Percentiles rank a stretch among this genome's conserved stretches.
Conservation (phyloP, 75 land plant genomes). For the Sequoia sempervirens region DNA sequence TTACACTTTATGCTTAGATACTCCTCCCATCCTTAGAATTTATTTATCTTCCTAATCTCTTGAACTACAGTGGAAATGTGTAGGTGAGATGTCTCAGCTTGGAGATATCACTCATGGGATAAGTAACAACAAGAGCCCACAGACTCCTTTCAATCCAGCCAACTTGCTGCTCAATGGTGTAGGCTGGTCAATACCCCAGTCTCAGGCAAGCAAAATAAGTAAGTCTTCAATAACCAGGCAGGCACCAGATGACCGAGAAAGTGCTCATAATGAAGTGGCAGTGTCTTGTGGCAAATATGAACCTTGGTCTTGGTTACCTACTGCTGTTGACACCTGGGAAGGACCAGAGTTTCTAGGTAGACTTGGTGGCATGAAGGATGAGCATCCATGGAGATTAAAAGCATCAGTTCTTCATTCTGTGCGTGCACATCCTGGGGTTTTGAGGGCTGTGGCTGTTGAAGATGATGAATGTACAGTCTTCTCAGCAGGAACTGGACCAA, state of each 20-base stretch:
- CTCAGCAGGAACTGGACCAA: constrained; percentile 80
- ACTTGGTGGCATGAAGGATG: constrained; percentile 62
- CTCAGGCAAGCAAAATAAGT: constrained; percentile 43
- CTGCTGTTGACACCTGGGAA: constrained; percentile 46
- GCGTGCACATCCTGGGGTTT: constrained; percentile 78
- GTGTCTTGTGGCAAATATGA: constrained; percentile 26
- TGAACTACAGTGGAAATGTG: constrained; percentile 61
- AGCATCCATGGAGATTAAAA: constrained; percentile 73
- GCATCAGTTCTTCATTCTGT: constrained; percentile 64
- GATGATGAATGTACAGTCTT: constrained; percentile 72
- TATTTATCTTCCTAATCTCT: background rate
- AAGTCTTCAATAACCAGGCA: constrained; percentile 28
- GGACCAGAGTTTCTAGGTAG: constrained; percentile 54
- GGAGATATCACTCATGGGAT: constrained; percentile 29
- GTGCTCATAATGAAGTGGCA: constrained; percentile 9
- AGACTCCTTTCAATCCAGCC: constrained; percentile 55
- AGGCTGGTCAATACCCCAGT: constrained; percentile 90
- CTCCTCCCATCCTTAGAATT: background rate
- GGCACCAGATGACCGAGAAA: constrained; percentile 18
- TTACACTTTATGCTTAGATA: constrained; percentile 1
- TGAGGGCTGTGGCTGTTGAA: constrained; percentile 59
- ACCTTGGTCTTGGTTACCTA: constrained; percentile 85
- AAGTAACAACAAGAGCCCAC: constrained; percentile 11
- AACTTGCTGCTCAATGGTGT: constrained; percentile 80
- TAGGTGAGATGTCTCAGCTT: constrained; percentile 32